A percentile compares a stretch with the other conserved stretches of the same genome.
These are phyloP conservation scores for Ilyonectria destructans DNA, from an alignment of 2,329 filamentous ascomycete species.

Conservation along the genomic window DNA sequence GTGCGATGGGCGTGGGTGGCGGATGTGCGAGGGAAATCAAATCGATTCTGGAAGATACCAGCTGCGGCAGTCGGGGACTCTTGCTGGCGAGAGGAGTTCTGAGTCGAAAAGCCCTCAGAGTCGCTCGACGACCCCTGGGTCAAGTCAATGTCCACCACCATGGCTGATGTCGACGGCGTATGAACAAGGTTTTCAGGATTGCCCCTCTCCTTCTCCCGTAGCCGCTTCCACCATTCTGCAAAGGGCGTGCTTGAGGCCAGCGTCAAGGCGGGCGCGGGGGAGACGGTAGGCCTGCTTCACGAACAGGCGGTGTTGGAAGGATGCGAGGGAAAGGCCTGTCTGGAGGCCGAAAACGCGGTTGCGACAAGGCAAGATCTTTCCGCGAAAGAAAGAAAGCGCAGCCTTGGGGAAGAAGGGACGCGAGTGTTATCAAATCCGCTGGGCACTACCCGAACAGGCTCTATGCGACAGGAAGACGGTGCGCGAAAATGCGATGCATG, in stretches of 20 bases:
- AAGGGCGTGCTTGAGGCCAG: conserved; percentile 17
- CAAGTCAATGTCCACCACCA: conserved; percentile 40
- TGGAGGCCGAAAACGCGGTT: conserved; percentile 29
- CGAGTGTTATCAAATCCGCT: not conserved
- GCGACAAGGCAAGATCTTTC: conserved; percentile 18
- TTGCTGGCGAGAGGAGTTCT: not conserved
- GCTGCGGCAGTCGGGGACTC: conserved; percentile 10
- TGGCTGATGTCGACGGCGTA: conserved; percentile 35
- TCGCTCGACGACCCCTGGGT: conserved; percentile 39
- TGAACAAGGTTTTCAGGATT: conserved; percentile 49
- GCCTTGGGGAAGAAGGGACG: conserved; percentile 5
- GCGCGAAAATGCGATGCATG: conserved; percentile 30
- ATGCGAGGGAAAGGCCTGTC: conserved; percentile 13
- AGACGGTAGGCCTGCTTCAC: conserved; percentile 17
- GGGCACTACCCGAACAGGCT: conserved; percentile 29
- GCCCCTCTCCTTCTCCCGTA: conserved; percentile 45
- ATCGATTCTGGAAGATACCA: conserved; percentile 16
- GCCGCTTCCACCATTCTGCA: conserved; percentile 47
- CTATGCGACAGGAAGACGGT: conserved; percentile 15
- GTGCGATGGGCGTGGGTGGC: conserved; percentile 18
- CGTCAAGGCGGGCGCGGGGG: conserved; percentile 23
- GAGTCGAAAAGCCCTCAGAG: conserved; percentile 25
- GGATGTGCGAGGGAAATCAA: conserved; percentile 27
- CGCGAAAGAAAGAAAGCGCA: not conserved
- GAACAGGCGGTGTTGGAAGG: conserved; percentile 12